These are phyloP conservation scores for Byssoonygena ceratinophila DNA, from an alignment of 2,329 filamentous ascomycete genomes.

Conservation along the genomic window DNA sequence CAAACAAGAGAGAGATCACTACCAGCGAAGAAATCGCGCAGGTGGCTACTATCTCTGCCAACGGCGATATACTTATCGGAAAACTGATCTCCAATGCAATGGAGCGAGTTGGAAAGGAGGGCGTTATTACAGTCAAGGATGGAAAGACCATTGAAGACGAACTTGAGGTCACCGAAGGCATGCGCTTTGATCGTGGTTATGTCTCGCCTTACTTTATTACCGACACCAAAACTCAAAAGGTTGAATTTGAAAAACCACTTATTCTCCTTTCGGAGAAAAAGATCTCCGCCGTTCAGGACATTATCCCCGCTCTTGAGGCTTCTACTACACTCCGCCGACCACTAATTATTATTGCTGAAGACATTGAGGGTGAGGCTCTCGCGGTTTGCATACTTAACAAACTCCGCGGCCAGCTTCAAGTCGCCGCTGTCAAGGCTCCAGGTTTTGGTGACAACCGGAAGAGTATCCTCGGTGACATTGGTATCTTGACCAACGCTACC, in stretches of 20 bases:
- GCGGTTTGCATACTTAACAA: slow-evolving; percentile 99
- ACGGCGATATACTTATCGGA: slow-evolving; percentile 90
- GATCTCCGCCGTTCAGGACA: slow-evolving; percentile 98
- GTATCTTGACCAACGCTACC: slow-evolving; percentile 87
- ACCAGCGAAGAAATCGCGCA: slow-evolving; percentile 95
- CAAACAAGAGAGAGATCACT: slow-evolving; percentile 96
- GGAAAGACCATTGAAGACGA: slow-evolving; percentile 97
- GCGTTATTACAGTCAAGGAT: slow-evolving; percentile 99
- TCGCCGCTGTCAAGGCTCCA: slow-evolving; percentile 95
- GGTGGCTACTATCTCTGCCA: slow-evolving; percentile 95
- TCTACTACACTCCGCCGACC: slow-evolving; percentile 92
- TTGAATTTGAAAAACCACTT: slow-evolving; percentile 98
- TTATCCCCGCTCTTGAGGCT: slow-evolving; percentile 93
- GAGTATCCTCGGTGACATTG: slow-evolving; percentile 95
- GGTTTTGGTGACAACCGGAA: slow-evolving; percentile 99
- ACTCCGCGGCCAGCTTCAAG: slow-evolving; percentile 97
- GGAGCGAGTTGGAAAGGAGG: slow-evolving; percentile 99
- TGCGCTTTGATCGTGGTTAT: slow-evolving; percentile 98
- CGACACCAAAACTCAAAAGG: slow-evolving; percentile 96
- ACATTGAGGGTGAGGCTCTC: slow-evolving; percentile 96
- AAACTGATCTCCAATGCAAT: slow-evolving; percentile 94
- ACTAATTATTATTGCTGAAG: slow-evolving; percentile 96
- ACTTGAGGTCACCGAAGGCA: slow-evolving; percentile 97
- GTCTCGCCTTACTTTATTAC: slow-evolving; percentile 99
- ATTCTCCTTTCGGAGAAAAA: slow-evolving; percentile 99